Evolutionary conservation across 2,329 filamentous ascomycete species (phyloP).

Genomic region (Aspergillus jensenii): DNA sequence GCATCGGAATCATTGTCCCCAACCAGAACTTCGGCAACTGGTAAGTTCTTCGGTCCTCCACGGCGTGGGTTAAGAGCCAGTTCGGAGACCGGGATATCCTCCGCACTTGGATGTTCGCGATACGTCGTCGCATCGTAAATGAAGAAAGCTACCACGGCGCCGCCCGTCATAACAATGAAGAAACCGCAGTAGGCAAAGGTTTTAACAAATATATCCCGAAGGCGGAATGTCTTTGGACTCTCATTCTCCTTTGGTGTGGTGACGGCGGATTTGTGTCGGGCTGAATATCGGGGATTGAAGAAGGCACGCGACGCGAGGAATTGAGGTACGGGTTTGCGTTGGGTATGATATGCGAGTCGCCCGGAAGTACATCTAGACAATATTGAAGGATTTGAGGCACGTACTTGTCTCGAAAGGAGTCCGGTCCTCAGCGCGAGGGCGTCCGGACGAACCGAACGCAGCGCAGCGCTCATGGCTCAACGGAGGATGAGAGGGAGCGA

Average conservation of each 20-base stretch:
- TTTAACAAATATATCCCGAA: conserved; percentile 62
- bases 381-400: conserved; percentile 14
- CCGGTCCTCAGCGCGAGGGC: conserved; percentile 27
- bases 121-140: conserved; percentile 93
- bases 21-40: conserved; percentile 82
- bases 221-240: conserved; percentile 25
- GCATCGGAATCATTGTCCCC: conserved; percentile 81
- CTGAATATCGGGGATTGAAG: conserved; percentile 21
- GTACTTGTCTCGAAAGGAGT: conserved; percentile 21
- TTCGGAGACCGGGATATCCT: conserved; percentile 80
- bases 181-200: conserved; percentile 72
- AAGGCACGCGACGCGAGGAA: conserved; percentile 23
- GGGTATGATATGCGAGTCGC: conserved; percentile 20
- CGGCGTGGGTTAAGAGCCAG: conserved; percentile 75
- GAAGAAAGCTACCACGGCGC: conserved; percentile 79
- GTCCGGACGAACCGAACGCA: conserved; percentile 31
- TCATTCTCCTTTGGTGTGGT: conserved; percentile 16
- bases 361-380: conserved; percentile 14
- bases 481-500: neutral
- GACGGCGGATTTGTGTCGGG: conserved; percentile 35
- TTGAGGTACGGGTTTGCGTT: conserved; percentile 22
- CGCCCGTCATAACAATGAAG: conserved; percentile 68
- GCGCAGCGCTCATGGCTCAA: conserved; percentile 30
- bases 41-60: conserved; percentile 92
- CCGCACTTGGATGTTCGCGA: conserved; percentile 63